Evolutionary conservation across 805 yeast species (phyloP), one percentile per base, ranked within the genome.

Genomic region (Starmera amethionina): DNA sequence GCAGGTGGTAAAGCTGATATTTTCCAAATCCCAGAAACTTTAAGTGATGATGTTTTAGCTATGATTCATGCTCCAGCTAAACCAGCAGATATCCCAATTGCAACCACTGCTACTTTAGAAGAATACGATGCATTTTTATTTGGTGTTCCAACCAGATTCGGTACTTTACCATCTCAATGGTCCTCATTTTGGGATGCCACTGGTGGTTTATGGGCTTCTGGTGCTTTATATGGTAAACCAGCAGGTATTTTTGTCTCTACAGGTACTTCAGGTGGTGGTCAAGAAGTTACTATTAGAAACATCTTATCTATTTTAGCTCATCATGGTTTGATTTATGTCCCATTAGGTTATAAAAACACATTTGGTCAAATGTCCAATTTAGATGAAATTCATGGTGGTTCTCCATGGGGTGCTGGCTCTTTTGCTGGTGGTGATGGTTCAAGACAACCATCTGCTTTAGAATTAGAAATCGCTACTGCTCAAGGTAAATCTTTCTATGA

Each of bases 91-190:
- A 65, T 67, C 46, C 89, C 93, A 49, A 65, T 74, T 53, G 85
- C 85, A 39, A 68, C 82, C 13, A 51, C 61, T 9, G 82, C 74
- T 16, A 71, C 76, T 15, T 68, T 87, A 49, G 56, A 63, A 4
- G 64, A 70, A 47, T 82, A 79, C 67, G 95, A 88, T 56, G 95
- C 89, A 36, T 76, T 82, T 66, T 49, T 88, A 48, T 83, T 87
- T 52, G 96, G 96, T 57, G 60, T 83, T 51, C 94, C 95, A 54
- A 82, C 95, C 41, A 77, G 95, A 64, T 87, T 65, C 58, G 96
- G 96, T 63, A 75, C 71, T 59, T 63, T 71, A 63, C 90, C 95
- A 41, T 82, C 86, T 38, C 94, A 86, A 62, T 73, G 80, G 72
- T 73, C 72, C 61, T 67, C 82, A 15, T 85, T 82, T 70, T 75